A percentile compares a stretch with the other conserved stretches of the same genome.
Evolutionary conservation across 352 stramenopile genomes (phyloP).

Genomic region (Pythium scleroteichum): DNA sequence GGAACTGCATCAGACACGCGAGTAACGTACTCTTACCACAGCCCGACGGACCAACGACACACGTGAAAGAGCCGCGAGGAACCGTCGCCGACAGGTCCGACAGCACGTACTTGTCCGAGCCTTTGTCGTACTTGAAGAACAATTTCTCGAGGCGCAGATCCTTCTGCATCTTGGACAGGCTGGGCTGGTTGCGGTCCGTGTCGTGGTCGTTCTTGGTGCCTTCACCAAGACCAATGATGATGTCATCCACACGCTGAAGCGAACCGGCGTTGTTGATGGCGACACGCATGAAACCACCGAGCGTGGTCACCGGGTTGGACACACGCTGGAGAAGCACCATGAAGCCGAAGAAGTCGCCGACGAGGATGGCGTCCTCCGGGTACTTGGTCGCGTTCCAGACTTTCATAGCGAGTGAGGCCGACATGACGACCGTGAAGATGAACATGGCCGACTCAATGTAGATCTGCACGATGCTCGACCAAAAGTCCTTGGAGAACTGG

Average conservation of each 20-base stretch:
- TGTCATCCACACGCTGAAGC: conserved; percentile 86
- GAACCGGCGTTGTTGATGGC: conserved; percentile 86
- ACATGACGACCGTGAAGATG: conserved; percentile 89
- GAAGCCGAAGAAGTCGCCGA: conserved; percentile 85
- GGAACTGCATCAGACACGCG: conserved; percentile 88
- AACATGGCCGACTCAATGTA: conserved; percentile 91
- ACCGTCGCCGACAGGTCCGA: conserved; percentile 70
- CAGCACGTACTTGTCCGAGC: conserved; percentile 79
- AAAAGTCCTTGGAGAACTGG: conserved; percentile 90
- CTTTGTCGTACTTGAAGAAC: conserved; percentile 87
- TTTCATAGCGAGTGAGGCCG: conserved; percentile 80
- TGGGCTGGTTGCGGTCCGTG: conserved; percentile 69
- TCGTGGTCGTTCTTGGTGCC: conserved; percentile 33
- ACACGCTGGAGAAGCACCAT: conserved; percentile 78
- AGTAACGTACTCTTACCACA: conserved; percentile 89
- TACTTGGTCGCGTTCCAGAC: conserved; percentile 52
- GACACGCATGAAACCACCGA: conserved; percentile 89
- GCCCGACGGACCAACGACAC: conserved; percentile 80
- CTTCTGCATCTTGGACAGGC: conserved; percentile 81
- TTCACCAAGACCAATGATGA: conserved; percentile 65
- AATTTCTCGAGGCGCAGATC: conserved; percentile 78
- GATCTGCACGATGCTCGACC: conserved; percentile 89
- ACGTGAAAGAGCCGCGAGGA: conserved; percentile 81
- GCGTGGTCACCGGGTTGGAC: conserved; percentile 77
- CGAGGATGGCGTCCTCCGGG: conserved; percentile 47